These are phyloP conservation scores for Cercospora beticola DNA, from an alignment of 2,329 filamentous ascomycete species.

Conservation along the genomic window DNA sequence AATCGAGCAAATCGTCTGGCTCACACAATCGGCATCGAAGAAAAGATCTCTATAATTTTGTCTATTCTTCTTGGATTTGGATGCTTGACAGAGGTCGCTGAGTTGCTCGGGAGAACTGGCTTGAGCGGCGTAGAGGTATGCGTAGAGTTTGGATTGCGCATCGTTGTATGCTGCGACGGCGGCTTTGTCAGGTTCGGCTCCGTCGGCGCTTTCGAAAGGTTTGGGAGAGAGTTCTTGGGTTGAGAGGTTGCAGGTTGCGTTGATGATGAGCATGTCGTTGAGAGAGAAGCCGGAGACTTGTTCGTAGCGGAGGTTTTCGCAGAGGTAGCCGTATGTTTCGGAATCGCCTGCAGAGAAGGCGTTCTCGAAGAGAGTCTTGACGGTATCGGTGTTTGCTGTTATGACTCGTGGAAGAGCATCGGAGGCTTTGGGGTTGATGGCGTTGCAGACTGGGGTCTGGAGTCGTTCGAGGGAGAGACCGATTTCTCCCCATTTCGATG, in stretches of 20 bases:
- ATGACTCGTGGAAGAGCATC: slow-evolving; percentile 23
- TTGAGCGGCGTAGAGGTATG: slow-evolving; percentile 22
- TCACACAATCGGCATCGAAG: slow-evolving; percentile 25
- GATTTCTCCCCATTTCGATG: slow-evolving; percentile 24
- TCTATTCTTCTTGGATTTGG: background rate
- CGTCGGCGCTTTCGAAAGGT: slow-evolving; percentile 15
- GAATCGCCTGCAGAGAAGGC: slow-evolving; percentile 26
- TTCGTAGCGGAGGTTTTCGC: slow-evolving; percentile 28
- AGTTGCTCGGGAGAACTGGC: slow-evolving; percentile 14
- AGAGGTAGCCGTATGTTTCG: slow-evolving; percentile 27
- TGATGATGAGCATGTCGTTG: slow-evolving; percentile 22
- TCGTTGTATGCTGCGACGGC: slow-evolving; percentile 23
- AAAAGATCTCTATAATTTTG: slow-evolving; percentile 17
- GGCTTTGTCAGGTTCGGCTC: slow-evolving; percentile 10
- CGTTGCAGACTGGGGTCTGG: slow-evolving; percentile 26
- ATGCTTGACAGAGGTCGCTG: background rate
- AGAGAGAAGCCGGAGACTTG: slow-evolving; percentile 29
- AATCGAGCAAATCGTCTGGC: slow-evolving; percentile 26
- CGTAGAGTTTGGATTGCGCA: slow-evolving; percentile 26
- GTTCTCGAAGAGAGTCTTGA: slow-evolving; percentile 28
- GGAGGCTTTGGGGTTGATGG: slow-evolving; percentile 22
- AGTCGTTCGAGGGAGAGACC: slow-evolving; percentile 27
- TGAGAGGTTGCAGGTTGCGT: slow-evolving; percentile 25
- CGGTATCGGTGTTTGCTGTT: slow-evolving; percentile 27
- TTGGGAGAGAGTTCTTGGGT: slow-evolving; percentile 8